Evolutionary conservation across 345 rosid genomes (phyloP).

Genomic region (Citrus cavaleriei): DNA sequence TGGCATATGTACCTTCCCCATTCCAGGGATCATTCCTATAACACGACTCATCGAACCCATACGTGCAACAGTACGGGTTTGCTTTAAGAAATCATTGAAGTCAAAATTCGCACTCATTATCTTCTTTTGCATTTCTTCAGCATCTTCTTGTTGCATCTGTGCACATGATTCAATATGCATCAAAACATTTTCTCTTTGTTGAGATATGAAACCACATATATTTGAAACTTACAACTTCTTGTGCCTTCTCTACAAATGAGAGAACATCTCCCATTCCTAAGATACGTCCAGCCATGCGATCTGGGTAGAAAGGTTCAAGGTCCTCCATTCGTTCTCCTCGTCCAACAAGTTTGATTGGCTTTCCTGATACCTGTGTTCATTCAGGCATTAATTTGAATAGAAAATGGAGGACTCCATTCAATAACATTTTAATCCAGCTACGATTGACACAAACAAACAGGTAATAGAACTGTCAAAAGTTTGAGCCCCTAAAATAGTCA

Average conservation of each 20-base stretch:
- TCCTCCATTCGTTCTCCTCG: slow-evolving; percentile 98
- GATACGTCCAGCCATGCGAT: slow-evolving; percentile 97
- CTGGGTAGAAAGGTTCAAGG: slow-evolving; percentile 97
- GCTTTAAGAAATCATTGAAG: slow-evolving; percentile 95
- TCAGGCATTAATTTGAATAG: slow-evolving; percentile 5
- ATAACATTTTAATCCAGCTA: background rate
- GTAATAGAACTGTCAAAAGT: background rate
- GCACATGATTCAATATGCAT: slow-evolving; percentile 14
- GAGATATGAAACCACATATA: slow-evolving; percentile 7
- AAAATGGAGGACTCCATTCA: background rate
- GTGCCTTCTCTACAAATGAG: slow-evolving; percentile 95
- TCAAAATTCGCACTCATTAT: slow-evolving; percentile 96
- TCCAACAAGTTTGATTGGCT: slow-evolving; percentile 94
- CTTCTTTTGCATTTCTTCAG: slow-evolving; percentile 94
- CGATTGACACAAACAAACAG: slow-evolving; percentile 9
- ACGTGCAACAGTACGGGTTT: slow-evolving; percentile 91
- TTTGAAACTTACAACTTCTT: slow-evolving; percentile 79
- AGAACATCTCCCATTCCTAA: slow-evolving; percentile 99
- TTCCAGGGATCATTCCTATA: slow-evolving; percentile 97
- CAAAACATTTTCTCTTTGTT: background rate
- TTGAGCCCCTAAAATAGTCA: background rate
- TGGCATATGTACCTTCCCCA: slow-evolving; percentile 65
- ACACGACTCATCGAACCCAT: slow-evolving; percentile 97
- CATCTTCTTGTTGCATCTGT: slow-evolving; percentile 97
- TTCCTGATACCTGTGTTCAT: slow-evolving; percentile 77